These are phyloP conservation scores for Nectriaceae sp. DNA, from an alignment of 2,329 filamentous ascomycete species.

Conservation along the genomic window DNA sequence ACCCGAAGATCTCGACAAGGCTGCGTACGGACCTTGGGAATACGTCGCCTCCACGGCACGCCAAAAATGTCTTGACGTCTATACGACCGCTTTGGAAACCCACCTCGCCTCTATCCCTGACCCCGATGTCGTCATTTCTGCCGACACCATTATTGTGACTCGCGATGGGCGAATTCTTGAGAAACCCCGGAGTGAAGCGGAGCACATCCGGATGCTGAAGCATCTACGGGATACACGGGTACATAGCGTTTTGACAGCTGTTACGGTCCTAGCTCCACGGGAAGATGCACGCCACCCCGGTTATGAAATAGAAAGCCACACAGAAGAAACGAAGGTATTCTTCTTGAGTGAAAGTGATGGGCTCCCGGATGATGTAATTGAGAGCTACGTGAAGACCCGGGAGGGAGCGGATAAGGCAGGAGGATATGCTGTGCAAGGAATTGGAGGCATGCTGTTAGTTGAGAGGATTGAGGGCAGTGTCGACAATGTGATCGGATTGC, in stretches of 20 bases:
- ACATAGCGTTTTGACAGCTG: constrained; percentile 85
- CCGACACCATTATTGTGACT: constrained; percentile 87
- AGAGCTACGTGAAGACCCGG: constrained; percentile 76
- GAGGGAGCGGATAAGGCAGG: constrained; percentile 97
- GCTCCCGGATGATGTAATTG: constrained; percentile 76
- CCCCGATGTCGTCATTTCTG: constrained; percentile 82
- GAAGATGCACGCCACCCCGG: constrained; percentile 81
- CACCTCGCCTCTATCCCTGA: constrained; percentile 56
- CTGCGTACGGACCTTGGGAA: constrained; percentile 73
- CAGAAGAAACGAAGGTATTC: constrained; percentile 89
- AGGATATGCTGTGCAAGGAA: constrained; percentile 90
- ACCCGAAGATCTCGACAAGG: constrained; percentile 84
- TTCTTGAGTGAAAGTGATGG: constrained; percentile 69
- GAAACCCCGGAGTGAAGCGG: constrained; percentile 80
- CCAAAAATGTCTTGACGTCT: constrained; percentile 79
- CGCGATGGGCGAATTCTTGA: constrained; percentile 78
- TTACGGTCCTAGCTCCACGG: constrained; percentile 81
- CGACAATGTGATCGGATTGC: constrained; percentile 93
- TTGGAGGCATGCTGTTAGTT: constrained; percentile 82
- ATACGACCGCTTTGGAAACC: constrained; percentile 47
- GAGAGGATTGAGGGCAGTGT: constrained; percentile 87
- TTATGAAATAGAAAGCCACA: constrained; percentile 77
- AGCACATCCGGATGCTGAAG: constrained; percentile 84
- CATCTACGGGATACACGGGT: constrained; percentile 73
- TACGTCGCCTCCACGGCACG: constrained; percentile 88